Evolutionary conservation across 83 land plant species (phyloP), one percentile per base, ranked within the genome.

Genomic region (Picea mariana): DNA sequence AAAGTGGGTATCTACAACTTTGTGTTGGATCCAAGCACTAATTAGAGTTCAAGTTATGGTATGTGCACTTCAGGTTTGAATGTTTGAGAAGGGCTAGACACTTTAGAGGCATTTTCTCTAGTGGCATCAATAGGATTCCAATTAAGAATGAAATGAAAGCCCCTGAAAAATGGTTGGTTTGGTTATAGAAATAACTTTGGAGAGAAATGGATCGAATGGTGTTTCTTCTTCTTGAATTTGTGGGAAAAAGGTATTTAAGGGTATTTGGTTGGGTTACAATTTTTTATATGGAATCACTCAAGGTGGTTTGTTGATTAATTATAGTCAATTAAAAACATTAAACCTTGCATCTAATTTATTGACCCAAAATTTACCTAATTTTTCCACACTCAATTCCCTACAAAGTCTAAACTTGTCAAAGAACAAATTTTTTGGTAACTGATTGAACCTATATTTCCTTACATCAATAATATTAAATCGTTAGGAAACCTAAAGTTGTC

Each of bases 321-420:
- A 93, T 81, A 66, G 90, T 26, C 27, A 42, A 80, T 38, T 93
- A 61, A 85, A 88, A 75, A 83, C 81, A 47, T 84, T 93, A 34
- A 80, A 87, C 79, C 77, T 89, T 62, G 83, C 72, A 83, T 31
- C n/a, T 26, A 11, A 81, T 8, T 34, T 81, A 72, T 75, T 90
- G 69, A 78, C 72, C 23, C 88, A 89, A 5, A 38, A 58, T 17
- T 31, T 90, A 15, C 95, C 95, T 2, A 85, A 90, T 80, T 80
- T 92, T 38, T 87, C 92, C 1, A 60, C 66, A 0, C 55, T 92
- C 72, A 63, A 27, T 26, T 80, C 85, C n/a, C 81, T 92, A 11
- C 67, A 85, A 62, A 27, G 75, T 15, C 85, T 92, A 24, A 88
- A 92, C 80, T 34, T 92, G 24, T 90, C 94, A 55, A 77, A 80